Evolutionary conservation across 225 moss, liverwort and hornwort species (phyloP).

Genomic region (Sphagnum contortum): DNA sequence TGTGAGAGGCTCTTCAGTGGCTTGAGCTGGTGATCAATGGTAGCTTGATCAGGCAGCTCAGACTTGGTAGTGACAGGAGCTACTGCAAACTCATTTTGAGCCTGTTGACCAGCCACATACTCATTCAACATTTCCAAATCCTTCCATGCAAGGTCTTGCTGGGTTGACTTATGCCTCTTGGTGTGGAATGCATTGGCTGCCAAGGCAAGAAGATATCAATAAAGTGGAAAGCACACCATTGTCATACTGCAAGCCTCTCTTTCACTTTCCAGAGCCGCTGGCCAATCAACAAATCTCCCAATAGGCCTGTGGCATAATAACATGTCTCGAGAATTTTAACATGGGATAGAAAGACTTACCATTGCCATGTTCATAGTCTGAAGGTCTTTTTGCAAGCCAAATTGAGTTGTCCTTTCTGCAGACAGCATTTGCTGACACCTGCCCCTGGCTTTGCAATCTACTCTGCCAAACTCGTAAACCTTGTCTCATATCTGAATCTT

Average conservation of each 20-base stretch:
- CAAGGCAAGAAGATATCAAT: background rate
- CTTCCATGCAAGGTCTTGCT: conserved; percentile 42
- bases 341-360: conserved; percentile 9
- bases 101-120: conserved; percentile 29
- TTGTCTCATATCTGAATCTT: conserved; percentile 21
- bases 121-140: conserved; percentile 57
- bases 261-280: too few relatives aligned
- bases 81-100: conserved; percentile 4
- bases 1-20: conserved; percentile 12
- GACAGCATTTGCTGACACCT: conserved; percentile 7
- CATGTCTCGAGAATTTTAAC: too few relatives aligned
- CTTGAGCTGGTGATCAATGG: conserved; percentile 2
- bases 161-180: conserved; percentile 42
- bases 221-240: background rate
- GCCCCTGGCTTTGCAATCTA: conserved; percentile 30
- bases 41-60: conserved; percentile 22
- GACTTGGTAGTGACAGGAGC: conserved; percentile 1
- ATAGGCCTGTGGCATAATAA: too few relatives aligned
- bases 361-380: conserved; percentile 19
- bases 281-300: too few relatives aligned
- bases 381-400: conserved; percentile 30
- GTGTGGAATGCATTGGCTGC: conserved; percentile 22
- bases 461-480: conserved; percentile 34
- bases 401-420: conserved; percentile 25
- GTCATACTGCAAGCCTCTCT: too few relatives aligned